Evolutionary conservation across 306 rosid species (phyloP).

Genomic region (Vigna mungo): DNA sequence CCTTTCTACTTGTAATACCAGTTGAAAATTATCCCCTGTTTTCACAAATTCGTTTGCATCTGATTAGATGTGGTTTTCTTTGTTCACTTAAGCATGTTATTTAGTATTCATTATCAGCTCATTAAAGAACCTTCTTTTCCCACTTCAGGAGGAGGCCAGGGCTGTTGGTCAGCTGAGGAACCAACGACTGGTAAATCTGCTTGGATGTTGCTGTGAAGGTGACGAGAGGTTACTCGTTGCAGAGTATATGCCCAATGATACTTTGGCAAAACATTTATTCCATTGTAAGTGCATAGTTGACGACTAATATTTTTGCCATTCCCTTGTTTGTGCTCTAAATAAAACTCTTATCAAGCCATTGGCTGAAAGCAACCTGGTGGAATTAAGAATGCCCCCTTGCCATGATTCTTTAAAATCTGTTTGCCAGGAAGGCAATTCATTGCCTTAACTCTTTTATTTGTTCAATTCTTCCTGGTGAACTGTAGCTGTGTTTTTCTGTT

Average conservation of each 20-base stretch:
- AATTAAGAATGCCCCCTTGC: conserved; percentile 7
- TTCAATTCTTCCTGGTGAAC: conserved; percentile 15
- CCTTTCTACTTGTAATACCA: not conserved
- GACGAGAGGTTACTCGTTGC: conserved; percentile 96
- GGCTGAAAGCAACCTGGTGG: conserved; percentile 7
- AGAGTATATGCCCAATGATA: conserved; percentile 91
- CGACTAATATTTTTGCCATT: conserved; percentile 23
- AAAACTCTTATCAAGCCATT: conserved; percentile 11
- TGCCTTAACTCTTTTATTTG: conserved; percentile 5
- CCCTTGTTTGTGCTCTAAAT: conserved; percentile 26
- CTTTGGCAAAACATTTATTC: conserved; percentile 94
- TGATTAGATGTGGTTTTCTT: conserved; percentile 32
- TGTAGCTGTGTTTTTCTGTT: conserved; percentile 32
- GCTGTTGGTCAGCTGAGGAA: conserved; percentile 92
- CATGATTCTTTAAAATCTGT: conserved; percentile 8
- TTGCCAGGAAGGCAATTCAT: conserved; percentile 2
- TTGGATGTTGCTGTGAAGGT: conserved; percentile 93
- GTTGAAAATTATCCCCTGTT: conserved; percentile 17
- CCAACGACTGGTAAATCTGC: conserved; percentile 81
- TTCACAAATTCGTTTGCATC: not conserved
- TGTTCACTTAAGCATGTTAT: conserved; percentile 31
- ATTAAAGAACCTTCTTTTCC: conserved; percentile 33
- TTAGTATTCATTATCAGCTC: conserved; percentile 21
- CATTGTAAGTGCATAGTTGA: conserved; percentile 72
- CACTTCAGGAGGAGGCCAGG: conserved; percentile 86